phyloP scores from a whole-genome alignment of 805 yeast species.

The Saccharomycopsis oosterbeekiorum region DNA sequence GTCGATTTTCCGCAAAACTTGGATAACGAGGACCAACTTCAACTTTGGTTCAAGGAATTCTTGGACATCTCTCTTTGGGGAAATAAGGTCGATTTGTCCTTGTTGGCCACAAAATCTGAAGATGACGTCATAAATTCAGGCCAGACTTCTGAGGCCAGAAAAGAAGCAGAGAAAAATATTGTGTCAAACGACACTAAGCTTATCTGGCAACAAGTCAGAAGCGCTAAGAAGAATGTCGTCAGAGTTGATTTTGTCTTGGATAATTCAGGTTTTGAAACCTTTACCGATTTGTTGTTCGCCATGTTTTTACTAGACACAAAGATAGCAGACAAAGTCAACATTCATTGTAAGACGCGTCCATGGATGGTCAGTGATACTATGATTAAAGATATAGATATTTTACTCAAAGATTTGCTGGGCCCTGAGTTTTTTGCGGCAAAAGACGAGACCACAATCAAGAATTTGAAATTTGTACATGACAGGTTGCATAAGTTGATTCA shows the following conservation, averaged over 20 bases:
- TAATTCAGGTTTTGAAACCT: constrained; percentile 92
- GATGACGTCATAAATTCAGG: constrained; percentile 79
- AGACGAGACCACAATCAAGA: constrained; percentile 16
- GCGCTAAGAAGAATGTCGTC: constrained; percentile 22
- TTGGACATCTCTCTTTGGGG: constrained; percentile 94
- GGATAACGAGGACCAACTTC: constrained; percentile 21
- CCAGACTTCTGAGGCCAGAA: constrained; percentile 84
- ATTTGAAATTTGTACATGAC: constrained; percentile 38
- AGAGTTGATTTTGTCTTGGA: constrained; percentile 80
- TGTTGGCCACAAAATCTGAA: constrained; percentile 77
- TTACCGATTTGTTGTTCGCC: constrained; percentile 65
- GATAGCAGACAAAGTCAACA: constrained; percentile 51
- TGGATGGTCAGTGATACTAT: constrained; percentile 98
- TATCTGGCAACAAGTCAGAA: constrained; percentile 49
- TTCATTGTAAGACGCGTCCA: constrained; percentile 86
- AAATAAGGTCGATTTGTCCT: constrained; percentile 89
- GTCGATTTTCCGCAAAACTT: constrained; percentile 19
- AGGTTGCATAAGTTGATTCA: constrained; percentile 34
- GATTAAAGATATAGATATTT: constrained; percentile 61
- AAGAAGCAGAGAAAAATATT: constrained; percentile 69
- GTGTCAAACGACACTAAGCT: constrained; percentile 60
- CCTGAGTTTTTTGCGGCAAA: constrained; percentile 36
- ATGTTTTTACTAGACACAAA: constrained; percentile 61
- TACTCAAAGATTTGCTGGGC: constrained; percentile 49
- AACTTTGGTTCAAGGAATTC: constrained; percentile 60